Evolutionary conservation across 441 rosid species (phyloP).

Genomic region (Pelargonium australe): DNA sequence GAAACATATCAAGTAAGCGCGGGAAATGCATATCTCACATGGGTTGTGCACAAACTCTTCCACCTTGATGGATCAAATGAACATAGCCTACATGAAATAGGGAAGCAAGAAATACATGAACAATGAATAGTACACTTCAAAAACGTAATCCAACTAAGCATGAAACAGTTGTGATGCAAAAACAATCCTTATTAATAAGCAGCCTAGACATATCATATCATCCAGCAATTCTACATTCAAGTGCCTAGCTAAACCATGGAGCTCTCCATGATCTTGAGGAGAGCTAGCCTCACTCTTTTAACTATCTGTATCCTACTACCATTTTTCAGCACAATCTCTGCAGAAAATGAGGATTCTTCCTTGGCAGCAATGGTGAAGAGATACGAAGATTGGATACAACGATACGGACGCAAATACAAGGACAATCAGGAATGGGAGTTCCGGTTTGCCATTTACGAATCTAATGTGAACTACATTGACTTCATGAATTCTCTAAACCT

Average conservation of each 20-base stretch:
- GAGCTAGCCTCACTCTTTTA: slow-evolving; percentile 26
- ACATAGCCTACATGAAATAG: neutral
- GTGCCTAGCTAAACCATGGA: slow-evolving; percentile 17
- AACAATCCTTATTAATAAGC: slow-evolving; percentile 18
- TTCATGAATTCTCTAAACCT: slow-evolving; percentile 51
- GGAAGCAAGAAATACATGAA: slow-evolving; percentile 19
- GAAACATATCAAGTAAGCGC: too few relatives aligned
- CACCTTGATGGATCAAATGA: neutral
- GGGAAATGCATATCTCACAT: too few relatives aligned
- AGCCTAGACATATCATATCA: slow-evolving; percentile 1
- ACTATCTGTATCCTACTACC: slow-evolving; percentile 26
- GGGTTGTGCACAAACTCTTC: too few relatives aligned
- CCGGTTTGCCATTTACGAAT: slow-evolving; percentile 60
- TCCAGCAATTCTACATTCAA: neutral
- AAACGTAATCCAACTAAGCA: slow-evolving; percentile 15
- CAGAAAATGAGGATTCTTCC: slow-evolving; percentile 12
- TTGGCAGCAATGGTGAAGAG: slow-evolving; percentile 29
- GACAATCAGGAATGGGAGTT: slow-evolving; percentile 40
- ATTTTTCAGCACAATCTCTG: slow-evolving; percentile 22
- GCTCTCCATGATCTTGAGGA: slow-evolving; percentile 16
- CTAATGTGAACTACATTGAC: slow-evolving; percentile 56
- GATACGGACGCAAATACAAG: slow-evolving; percentile 32
- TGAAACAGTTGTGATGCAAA: neutral
- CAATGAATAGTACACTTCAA: slow-evolving; percentile 13
- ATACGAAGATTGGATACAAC: slow-evolving; percentile 51